Evolutionary conservation across 495 filamentous ascomycete species (phyloP), one percentile per base, ranked within the genome.

Genomic region (Parmelia sp.): DNA sequence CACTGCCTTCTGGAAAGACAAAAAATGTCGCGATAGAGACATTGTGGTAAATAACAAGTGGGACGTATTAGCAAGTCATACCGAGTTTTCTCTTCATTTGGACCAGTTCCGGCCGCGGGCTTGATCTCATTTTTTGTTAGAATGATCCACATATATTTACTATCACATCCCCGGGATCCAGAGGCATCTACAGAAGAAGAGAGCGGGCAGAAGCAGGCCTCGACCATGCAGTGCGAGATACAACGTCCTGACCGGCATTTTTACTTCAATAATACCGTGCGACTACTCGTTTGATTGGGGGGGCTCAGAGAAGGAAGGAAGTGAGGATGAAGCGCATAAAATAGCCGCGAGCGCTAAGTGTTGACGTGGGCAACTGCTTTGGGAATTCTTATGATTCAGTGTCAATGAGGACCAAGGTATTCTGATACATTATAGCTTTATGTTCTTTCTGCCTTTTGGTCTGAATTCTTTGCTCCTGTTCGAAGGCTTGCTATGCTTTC

Each of bases 381-480:
- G n/a, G n/a, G n/a, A n/a, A n/a, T n/a, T n/a, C n/a, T n/a, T n/a
- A n/a, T n/a, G n/a, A n/a, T n/a, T n/a, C n/a, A n/a, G n/a, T n/a
- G n/a, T n/a, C 10, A 51, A 9, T n/a, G 5, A 51, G 11, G 9
- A 49, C 10, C 25, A 51, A 27, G 9, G 10, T 11, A 3, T 51
- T 3, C 8, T 10, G 10, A 53, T 21, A 21, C n/a, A 35, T 64
- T 33, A 49, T 49, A 17, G 42, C 44, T 71, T 70, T 47, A 58
- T 66, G 63, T 78, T 80, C 68, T 79, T 80, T 39, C 80, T 79
- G 58, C 79, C 79, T 39, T 78, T 76, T 67, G 82, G 82, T 72
- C 83, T 86, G 81, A 89, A 92, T 31, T 86, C 86, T 6, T 73
- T 79, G 69, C 80, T 82, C 19, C 80, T 74, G 39, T 69, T 77